These are phyloP conservation scores for Ogataea pini DNA, from an alignment of 805 yeast species.

Conservation along the genomic window DNA sequence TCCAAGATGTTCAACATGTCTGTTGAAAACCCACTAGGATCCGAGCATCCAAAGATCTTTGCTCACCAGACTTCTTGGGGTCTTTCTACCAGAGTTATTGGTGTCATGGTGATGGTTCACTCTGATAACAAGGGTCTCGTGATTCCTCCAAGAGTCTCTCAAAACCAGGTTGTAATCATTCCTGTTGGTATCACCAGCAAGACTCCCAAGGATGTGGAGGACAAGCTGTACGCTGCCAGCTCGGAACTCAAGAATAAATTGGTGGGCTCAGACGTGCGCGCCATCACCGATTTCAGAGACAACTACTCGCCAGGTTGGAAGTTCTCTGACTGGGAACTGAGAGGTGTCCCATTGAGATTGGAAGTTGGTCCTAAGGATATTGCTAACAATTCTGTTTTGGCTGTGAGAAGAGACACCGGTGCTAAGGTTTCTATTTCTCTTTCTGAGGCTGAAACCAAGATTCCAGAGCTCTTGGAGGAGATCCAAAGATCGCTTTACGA, in stretches of 20 bases:
- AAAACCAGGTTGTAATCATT: constrained; percentile 84
- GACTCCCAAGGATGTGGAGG: constrained; percentile 74
- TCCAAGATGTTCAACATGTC: constrained; percentile 96
- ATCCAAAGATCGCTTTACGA: constrained; percentile 75
- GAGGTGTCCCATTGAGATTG: constrained; percentile 90
- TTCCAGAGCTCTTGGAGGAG: constrained; percentile 77
- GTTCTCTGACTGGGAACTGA: constrained; percentile 94
- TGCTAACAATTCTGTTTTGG: constrained; percentile 73
- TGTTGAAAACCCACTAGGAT: constrained; percentile 93
- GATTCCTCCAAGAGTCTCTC: constrained; percentile 96
- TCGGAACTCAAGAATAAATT: constrained; percentile 65
- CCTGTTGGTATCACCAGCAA: constrained; percentile 95
- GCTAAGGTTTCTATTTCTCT: constrained; percentile 69
- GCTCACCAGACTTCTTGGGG: constrained; percentile 99
- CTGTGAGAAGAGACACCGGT: constrained; percentile 91
- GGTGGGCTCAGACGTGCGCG: constrained; percentile 65
- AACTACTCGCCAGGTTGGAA: constrained; percentile 99
- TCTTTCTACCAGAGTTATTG: constrained; percentile 94
- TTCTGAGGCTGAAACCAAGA: constrained; percentile 59
- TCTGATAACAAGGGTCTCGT: constrained; percentile 98
- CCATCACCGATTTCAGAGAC: constrained; percentile 83
- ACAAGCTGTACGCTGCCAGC: constrained; percentile 69
- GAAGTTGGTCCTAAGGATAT: constrained; percentile 98
- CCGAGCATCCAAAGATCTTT: constrained; percentile 77
- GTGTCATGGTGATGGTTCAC: constrained; percentile 99